phyloP scores from a whole-genome alignment of 495 filamentous ascomycete species.

The Parachaetomium inaequale region DNA sequence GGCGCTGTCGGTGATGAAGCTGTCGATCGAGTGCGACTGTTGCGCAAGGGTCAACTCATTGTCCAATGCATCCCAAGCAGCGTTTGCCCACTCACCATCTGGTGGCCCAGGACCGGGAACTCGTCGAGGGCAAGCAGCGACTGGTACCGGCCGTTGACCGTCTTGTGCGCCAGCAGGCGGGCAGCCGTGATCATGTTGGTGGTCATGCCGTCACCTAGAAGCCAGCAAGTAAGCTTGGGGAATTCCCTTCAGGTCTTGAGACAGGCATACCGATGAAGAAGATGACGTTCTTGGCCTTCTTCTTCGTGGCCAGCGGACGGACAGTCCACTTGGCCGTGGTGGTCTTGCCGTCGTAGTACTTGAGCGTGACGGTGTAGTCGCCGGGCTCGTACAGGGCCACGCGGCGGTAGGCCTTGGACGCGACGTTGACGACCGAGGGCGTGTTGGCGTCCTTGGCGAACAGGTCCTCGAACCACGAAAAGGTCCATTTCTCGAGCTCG shows the following conservation, averaged over 20 bases:
- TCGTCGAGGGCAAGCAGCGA: conserved; percentile 63
- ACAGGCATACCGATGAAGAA: conserved; percentile 62
- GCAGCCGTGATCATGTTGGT: conserved; percentile 72
- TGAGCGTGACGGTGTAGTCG: conserved; percentile 66
- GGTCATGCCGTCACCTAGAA: conserved; percentile 72
- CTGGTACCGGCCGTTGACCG: conserved; percentile 70
- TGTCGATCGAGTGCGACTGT: conserved; percentile 64
- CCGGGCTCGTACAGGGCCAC: conserved; percentile 66
- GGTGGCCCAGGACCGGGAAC: conserved; percentile 67
- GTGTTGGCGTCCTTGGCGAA: conserved; percentile 62
- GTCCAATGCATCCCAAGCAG: not conserved
- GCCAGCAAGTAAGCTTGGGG: no score
- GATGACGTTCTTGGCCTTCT: conserved; percentile 73
- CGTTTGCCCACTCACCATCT: conserved; percentile 44
- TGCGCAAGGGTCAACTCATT: not conserved
- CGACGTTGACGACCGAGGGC: conserved; percentile 65
- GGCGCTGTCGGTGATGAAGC: conserved; percentile 73
- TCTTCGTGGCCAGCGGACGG: conserved; percentile 56
- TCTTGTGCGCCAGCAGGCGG: conserved; percentile 70
- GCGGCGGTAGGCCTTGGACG: conserved; percentile 63
- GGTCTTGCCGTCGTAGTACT: conserved; percentile 60
- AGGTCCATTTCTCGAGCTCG: conserved; percentile 64
- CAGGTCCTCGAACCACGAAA: conserved; percentile 69
- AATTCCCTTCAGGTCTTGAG: no score
- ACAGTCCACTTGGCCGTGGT: conserved; percentile 68